These are phyloP conservation scores for Dalbergia cultrata DNA, from an alignment of 306 rosid species.

Conservation along the genomic window DNA sequence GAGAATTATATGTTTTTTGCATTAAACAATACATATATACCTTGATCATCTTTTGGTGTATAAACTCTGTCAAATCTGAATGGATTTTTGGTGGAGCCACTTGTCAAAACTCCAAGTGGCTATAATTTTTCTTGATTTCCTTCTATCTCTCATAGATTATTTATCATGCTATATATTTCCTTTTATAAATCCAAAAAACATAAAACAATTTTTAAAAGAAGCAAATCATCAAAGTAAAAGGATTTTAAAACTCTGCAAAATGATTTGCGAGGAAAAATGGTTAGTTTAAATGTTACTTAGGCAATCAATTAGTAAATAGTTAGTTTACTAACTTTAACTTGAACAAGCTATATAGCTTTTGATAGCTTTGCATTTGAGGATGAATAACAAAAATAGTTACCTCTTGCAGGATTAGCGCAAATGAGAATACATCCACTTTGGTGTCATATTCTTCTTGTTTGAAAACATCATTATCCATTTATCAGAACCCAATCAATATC, in stretches of 20 bases:
- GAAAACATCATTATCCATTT: conserved; percentile 54
- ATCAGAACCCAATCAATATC: conserved; percentile 23
- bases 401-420: conserved; percentile 94
- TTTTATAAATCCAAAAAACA: conserved; percentile 17
- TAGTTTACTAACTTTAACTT: background rate
- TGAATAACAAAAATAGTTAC: conserved; percentile 53
- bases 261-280: conserved; percentile 32
- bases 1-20: no score
- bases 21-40: conserved; percentile 44
- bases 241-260: background rate
- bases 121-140: no score
- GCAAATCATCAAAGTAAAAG: conserved; percentile 19
- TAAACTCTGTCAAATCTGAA: conserved; percentile 87
- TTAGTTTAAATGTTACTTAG: background rate
- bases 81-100: conserved; percentile 67
- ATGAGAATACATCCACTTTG: conserved; percentile 94
- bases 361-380: conserved; percentile 22
- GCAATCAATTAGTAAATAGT: no score
- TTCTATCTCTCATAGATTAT: background rate
- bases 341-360: conserved; percentile 30
- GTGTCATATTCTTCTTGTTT: conserved; percentile 82
- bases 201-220: conserved; percentile 5
- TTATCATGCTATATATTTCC: background rate
- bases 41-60: conserved; percentile 88
- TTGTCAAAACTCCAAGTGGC: conserved; percentile 69